A percentile compares a stretch with the other conserved stretches of the same genome.
Conservation (phyloP, 176 grass and related monocot genomes). For the Melocanna baccifera region DNA sequence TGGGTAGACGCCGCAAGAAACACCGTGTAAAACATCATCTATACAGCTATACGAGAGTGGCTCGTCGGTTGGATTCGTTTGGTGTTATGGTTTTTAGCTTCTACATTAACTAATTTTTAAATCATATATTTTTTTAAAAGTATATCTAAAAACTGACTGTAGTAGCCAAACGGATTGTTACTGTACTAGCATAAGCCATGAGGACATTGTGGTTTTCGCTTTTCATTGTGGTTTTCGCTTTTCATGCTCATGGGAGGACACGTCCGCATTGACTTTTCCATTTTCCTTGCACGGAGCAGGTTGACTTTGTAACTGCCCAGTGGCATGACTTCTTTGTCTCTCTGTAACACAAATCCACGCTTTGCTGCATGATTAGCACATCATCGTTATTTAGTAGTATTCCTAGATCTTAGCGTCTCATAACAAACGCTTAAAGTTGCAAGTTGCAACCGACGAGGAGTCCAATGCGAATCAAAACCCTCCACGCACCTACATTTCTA, state of each 20-base stretch:
- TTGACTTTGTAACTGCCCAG: neutral
- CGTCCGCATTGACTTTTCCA: conserved; percentile 19
- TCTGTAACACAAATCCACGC: conserved; percentile 3
- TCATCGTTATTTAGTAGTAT: neutral
- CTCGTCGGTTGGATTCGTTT: too few species aligned
- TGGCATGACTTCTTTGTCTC: neutral
- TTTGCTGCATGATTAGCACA: conserved; percentile 2
- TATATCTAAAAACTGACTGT: too few species aligned
- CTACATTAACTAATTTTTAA: too few species aligned
- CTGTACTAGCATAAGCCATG: too few species aligned
- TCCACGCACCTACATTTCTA: neutral
- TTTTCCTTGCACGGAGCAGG: neutral
- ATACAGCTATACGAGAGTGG: too few species aligned
- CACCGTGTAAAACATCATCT: too few species aligned
- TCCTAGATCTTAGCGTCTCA: conserved; percentile 6
- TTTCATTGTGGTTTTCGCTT: too few species aligned
- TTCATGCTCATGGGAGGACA: neutral
- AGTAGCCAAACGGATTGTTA: too few species aligned
- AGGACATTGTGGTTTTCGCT: too few species aligned
- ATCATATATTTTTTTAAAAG: too few species aligned
- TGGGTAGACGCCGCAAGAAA: too few species aligned
- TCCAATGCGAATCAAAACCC: neutral
- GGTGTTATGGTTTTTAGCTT: too few species aligned
- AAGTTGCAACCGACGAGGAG: neutral
- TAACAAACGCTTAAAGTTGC: neutral